phyloP scores from a whole-genome alignment of 768 basidiomycete species.

The Pisolithus microcarpus region DNA sequence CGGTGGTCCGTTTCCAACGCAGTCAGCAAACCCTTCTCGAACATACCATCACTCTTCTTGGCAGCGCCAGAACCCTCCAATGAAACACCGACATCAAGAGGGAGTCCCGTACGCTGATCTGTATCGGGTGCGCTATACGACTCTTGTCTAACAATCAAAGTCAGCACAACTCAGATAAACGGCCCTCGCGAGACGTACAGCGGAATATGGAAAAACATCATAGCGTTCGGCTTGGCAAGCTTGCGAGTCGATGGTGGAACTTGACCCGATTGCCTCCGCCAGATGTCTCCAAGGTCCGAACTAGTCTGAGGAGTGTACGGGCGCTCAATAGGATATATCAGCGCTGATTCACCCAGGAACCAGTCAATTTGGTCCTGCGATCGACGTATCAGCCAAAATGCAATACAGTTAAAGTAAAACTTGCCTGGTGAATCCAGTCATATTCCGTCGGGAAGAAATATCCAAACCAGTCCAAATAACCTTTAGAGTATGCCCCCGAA shows the following conservation, averaged over 20 bases:
- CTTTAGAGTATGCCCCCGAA: conserved; percentile 69
- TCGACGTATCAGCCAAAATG: background rate
- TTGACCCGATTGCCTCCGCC: conserved; percentile 59
- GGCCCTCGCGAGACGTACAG: conserved; percentile 41
- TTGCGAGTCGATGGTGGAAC: conserved; percentile 44
- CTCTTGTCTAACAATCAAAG: conserved; percentile 48
- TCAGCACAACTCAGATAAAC: background rate
- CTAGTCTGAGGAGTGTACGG: conserved; percentile 77
- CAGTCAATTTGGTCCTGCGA: conserved; percentile 74
- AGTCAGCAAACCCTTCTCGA: conserved; percentile 69
- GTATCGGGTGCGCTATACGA: conserved; percentile 65
- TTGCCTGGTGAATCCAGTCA: conserved; percentile 74
- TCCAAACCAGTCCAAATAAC: conserved; percentile 48
- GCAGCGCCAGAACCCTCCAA: conserved; percentile 55
- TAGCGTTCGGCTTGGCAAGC: conserved; percentile 87
- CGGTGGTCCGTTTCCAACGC: conserved; percentile 66
- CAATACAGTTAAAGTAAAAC: conserved; percentile 8
- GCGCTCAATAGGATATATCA: conserved; percentile 67
- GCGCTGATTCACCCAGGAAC: conserved; percentile 80
- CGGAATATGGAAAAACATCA: conserved; percentile 99
- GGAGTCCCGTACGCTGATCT: conserved; percentile 49
- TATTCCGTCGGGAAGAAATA: conserved; percentile 67
- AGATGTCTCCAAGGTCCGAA: conserved; percentile 60
- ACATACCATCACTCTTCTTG: conserved; percentile 74
- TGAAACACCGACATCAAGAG: conserved; percentile 63